phyloP scores from a whole-genome alignment of 768 basidiomycete species.

The Trametes sanguinea region DNA sequence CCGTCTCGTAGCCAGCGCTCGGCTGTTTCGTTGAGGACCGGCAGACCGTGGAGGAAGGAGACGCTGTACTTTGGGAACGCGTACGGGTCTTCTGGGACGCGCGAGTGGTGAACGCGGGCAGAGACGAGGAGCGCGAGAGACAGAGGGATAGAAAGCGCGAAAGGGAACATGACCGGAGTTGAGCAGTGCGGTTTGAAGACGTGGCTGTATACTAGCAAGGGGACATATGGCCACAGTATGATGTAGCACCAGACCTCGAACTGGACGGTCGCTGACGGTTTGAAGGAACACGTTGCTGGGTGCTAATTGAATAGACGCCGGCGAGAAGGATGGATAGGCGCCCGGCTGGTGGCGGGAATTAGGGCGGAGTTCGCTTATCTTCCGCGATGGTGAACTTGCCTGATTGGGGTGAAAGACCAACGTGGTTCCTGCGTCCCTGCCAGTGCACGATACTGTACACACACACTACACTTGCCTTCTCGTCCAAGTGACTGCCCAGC shows the following conservation, averaged over 20 bases:
- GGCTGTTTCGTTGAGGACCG: slow-evolving; percentile 71
- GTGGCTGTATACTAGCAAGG: not conserved
- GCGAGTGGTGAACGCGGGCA: slow-evolving; percentile 51
- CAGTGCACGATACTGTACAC: not conserved
- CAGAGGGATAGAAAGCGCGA: slow-evolving; percentile 34
- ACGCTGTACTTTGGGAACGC: slow-evolving; percentile 84
- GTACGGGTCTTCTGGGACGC: slow-evolving; percentile 74
- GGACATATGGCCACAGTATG: not conserved
- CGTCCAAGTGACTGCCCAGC: not conserved
- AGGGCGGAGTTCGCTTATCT: slow-evolving; percentile 23
- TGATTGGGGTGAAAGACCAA: slow-evolving; percentile 3
- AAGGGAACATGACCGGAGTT: slow-evolving; percentile 23
- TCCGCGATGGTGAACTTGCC: slow-evolving; percentile 15
- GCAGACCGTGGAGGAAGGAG: slow-evolving; percentile 76
- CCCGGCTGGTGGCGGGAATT: slow-evolving; percentile 11
- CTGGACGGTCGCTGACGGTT: not conserved
- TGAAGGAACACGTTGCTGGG: slow-evolving; percentile 18
- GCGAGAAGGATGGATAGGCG: not conserved
- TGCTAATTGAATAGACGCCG: slow-evolving; percentile 20
- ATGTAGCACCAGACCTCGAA: too few species aligned
- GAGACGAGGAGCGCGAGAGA: slow-evolving; percentile 33
- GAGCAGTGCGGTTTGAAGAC: slow-evolving; percentile 2
- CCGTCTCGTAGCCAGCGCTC: slow-evolving; percentile 74
- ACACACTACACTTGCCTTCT: not conserved
- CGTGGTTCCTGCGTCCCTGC: slow-evolving; percentile 14